Percentiles rank a stretch among this genome's conserved stretches.
Conservation (phyloP, 208 protist species). For the Trypanosoma brucei region DNA sequence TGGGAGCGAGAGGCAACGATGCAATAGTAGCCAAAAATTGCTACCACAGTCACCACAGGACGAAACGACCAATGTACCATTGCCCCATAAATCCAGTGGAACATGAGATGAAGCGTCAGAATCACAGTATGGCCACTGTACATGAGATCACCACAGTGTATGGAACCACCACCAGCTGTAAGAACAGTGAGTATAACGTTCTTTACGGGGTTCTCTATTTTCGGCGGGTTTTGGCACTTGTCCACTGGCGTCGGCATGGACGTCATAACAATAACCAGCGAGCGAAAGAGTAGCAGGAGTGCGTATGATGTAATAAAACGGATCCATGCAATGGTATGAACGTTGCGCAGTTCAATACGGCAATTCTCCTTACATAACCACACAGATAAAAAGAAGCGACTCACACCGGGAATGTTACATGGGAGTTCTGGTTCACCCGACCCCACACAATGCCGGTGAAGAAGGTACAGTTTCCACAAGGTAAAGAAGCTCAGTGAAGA, state of each 20-base stretch:
- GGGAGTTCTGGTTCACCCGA: constrained; percentile 18
- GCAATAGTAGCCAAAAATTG: not conserved
- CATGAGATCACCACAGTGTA: constrained; percentile 89
- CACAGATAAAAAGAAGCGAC: constrained; percentile 40
- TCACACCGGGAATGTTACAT: constrained; percentile 21
- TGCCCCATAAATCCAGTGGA: constrained; percentile 11
- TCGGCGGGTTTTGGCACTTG: constrained; percentile 62
- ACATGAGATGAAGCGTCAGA: constrained; percentile 43
- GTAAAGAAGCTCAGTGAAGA: constrained; percentile 37
- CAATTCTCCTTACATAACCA: constrained; percentile 16
- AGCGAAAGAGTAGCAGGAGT: constrained; percentile 61
- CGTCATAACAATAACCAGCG: constrained; percentile 67
- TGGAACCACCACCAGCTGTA: constrained; percentile 64
- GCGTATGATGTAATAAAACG: constrained; percentile 70
- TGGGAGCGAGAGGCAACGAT: not conserved
- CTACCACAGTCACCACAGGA: not conserved
- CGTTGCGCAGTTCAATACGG: constrained; percentile 10
- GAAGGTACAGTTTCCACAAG: constrained; percentile 59
- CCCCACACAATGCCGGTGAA: constrained; percentile 36
- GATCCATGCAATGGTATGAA: constrained; percentile 50
- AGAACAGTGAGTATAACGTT: constrained; percentile 82
- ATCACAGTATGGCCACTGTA: constrained; percentile 89
- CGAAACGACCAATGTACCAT: constrained; percentile 1
- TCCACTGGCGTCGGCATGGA: constrained; percentile 83
- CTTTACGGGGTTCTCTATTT: constrained; percentile 50